Conservation (phyloP, 2,329 filamentous ascomycete genomes). For the Xylariaceae sp. region DNA sequence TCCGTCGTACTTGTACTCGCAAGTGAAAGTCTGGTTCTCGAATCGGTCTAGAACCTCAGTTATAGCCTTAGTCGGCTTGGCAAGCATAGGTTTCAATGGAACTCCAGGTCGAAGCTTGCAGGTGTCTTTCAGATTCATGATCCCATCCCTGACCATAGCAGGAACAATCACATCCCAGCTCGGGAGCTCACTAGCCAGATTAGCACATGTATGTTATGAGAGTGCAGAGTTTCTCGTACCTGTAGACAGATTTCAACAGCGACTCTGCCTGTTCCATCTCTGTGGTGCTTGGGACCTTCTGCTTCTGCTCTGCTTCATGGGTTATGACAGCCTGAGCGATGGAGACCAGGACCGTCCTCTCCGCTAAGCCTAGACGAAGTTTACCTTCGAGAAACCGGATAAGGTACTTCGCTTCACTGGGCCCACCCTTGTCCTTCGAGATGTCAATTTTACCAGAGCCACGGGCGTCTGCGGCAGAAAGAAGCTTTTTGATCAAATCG, state of each 20-base stretch:
- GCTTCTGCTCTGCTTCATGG: conserved; percentile 72
- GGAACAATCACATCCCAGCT: conserved; percentile 95
- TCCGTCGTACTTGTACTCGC: conserved; percentile 98
- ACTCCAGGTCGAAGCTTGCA: conserved; percentile 93
- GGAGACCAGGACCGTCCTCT: conserved; percentile 86
- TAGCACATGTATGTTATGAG: conserved; percentile 30
- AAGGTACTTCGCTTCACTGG: conserved; percentile 92
- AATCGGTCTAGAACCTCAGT: conserved; percentile 97
- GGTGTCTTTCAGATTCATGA: conserved; percentile 73
- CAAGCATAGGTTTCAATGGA: conserved; percentile 96
- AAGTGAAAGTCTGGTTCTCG: conserved; percentile 91
- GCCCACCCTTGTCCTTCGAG: conserved; percentile 83
- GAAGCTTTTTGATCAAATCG: conserved; percentile 88
- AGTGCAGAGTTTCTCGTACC: conserved; percentile 41
- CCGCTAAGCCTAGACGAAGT: conserved; percentile 82
- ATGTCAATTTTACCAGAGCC: conserved; percentile 79
- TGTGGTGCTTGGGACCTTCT: conserved; percentile 66
- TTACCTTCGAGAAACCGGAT: conserved; percentile 94
- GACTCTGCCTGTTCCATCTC: conserved; percentile 81
- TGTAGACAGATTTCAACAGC: conserved; percentile 86
- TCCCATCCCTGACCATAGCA: conserved; percentile 79
- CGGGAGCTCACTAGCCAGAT: conserved; percentile 70
- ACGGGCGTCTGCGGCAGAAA: conserved; percentile 82
- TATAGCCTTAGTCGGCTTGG: conserved; percentile 96
- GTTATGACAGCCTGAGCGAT: conserved; percentile 83